A percentile compares a stretch with the other conserved stretches of the same genome.
Conservation (phyloP, 2,329 filamentous ascomycete species). For the Zymoseptoria pseudotritici region DNA sequence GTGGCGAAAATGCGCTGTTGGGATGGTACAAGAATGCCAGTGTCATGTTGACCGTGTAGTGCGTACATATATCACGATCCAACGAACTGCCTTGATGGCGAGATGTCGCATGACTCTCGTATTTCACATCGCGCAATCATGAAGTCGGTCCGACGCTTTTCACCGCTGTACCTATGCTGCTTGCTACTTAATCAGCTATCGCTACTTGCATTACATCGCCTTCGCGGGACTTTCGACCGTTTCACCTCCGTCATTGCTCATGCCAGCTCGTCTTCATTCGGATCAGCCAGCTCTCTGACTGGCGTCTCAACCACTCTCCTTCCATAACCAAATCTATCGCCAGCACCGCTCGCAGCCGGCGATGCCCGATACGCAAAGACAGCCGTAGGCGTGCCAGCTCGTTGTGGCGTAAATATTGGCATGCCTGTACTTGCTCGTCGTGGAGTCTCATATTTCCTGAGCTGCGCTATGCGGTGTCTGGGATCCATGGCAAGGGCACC, state of each 20-base stretch:
- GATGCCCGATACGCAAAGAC: conserved; percentile 3
- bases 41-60: conserved; percentile 75
- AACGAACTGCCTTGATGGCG: neutral
- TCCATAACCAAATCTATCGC: neutral
- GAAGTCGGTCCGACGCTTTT: too few species aligned
- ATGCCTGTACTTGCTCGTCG: neutral
- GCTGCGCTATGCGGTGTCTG: conserved; percentile 2
- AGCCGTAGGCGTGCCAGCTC: conserved; percentile 1
- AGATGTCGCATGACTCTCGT: too few species aligned
- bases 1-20: conserved; percentile 87
- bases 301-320: conserved; percentile 11
- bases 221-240: too few species aligned
- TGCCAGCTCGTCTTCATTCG: conserved; percentile 15
- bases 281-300: conserved; percentile 10
- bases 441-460: conserved; percentile 1
- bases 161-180: neutral
- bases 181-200: too few species aligned
- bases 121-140: too few species aligned
- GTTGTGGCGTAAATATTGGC: neutral
- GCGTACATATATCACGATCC: neutral
- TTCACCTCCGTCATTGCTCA: neutral
- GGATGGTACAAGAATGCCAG: conserved; percentile 94
- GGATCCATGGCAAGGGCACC: neutral
- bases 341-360: conserved; percentile 1
- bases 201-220: too few species aligned